Conservation (phyloP, 345 rosid species). For the Hibiscus mutabilis region DNA sequence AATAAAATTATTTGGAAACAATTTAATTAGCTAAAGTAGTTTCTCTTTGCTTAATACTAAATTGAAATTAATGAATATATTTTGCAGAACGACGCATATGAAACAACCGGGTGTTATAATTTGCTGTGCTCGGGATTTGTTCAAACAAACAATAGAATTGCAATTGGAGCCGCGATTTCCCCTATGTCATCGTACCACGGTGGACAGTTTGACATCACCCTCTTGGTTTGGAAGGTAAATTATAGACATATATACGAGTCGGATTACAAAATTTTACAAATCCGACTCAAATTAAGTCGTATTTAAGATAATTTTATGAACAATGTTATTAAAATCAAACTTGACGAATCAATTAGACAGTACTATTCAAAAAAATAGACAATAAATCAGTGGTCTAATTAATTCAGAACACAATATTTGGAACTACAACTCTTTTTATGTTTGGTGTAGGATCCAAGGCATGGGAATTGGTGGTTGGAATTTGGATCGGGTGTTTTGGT, state of each 20-base stretch:
- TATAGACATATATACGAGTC: too few species aligned
- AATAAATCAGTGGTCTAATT: too few species aligned
- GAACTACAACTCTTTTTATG: too few species aligned
- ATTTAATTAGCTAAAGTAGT: background rate
- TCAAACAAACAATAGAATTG: conserved; percentile 77
- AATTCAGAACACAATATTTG: too few species aligned
- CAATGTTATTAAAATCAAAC: too few species aligned
- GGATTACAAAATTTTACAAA: too few species aligned
- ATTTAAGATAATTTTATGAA: too few species aligned
- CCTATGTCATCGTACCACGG: conserved; percentile 79
- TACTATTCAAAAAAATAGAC: too few species aligned
- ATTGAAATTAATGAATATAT: background rate
- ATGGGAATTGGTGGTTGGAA: conserved; percentile 99
- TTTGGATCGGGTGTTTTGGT: conserved; percentile 84
- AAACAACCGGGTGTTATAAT: conserved; percentile 97
- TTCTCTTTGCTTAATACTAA: background rate
- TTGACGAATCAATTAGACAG: too few species aligned
- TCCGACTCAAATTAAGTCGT: too few species aligned
- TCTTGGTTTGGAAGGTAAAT: conserved; percentile 81
- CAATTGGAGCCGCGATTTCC: conserved; percentile 94
- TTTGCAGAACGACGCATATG: conserved; percentile 82
- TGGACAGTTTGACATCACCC: conserved; percentile 89
- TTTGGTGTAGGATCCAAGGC: conserved; percentile 80
- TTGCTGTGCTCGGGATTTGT: conserved; percentile 91
- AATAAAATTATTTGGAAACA: background rate